A percentile compares a stretch with the other conserved stretches of the same genome.
phyloP scores from a whole-genome alignment of 192 early-diverging fungal genomes.

The Podila epicladia region DNA sequence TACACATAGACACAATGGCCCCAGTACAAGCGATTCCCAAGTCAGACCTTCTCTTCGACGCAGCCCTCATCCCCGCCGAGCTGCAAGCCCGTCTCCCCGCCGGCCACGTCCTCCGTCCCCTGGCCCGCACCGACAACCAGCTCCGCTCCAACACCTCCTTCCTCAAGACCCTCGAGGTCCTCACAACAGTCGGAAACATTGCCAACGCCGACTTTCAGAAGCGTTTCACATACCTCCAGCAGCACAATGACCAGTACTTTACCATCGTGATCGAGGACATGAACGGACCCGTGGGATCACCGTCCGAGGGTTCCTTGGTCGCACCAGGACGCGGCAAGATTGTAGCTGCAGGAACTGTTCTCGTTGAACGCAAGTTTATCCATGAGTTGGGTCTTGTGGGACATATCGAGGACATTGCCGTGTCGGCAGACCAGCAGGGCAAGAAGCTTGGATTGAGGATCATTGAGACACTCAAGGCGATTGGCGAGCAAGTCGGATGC shows the following conservation, averaged over 20 bases:
- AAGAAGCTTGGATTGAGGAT: slow-evolving; percentile 70
- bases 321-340: slow-evolving; percentile 67
- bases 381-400: slow-evolving; percentile 80
- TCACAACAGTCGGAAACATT: slow-evolving; percentile 80
- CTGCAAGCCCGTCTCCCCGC: slow-evolving; percentile 69
- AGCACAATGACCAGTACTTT: slow-evolving; percentile 82
- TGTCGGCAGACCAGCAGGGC: slow-evolving; percentile 66
- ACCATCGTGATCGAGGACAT: slow-evolving; percentile 77
- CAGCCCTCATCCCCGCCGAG: slow-evolving; percentile 71
- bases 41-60: slow-evolving; percentile 59
- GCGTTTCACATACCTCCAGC: slow-evolving; percentile 78
- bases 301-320: slow-evolving; percentile 49
- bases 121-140: slow-evolving; percentile 76
- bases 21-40: slow-evolving; percentile 18
- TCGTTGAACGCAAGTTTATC: slow-evolving; percentile 90
- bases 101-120: slow-evolving; percentile 76
- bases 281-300: slow-evolving; percentile 25
- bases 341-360: slow-evolving; percentile 81
- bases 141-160: slow-evolving; percentile 65
- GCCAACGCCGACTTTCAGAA: slow-evolving; percentile 75
- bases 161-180: slow-evolving; percentile 66
- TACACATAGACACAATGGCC: slow-evolving; percentile 1
- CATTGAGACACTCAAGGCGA: slow-evolving; percentile 86
- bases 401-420: slow-evolving; percentile 84
- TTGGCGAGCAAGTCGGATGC: slow-evolving; percentile 81